Percentiles rank a stretch among this genome's conserved stretches.
Conservation (phyloP, 805 yeast species). For the Grigorovia transvaalensis region DNA sequence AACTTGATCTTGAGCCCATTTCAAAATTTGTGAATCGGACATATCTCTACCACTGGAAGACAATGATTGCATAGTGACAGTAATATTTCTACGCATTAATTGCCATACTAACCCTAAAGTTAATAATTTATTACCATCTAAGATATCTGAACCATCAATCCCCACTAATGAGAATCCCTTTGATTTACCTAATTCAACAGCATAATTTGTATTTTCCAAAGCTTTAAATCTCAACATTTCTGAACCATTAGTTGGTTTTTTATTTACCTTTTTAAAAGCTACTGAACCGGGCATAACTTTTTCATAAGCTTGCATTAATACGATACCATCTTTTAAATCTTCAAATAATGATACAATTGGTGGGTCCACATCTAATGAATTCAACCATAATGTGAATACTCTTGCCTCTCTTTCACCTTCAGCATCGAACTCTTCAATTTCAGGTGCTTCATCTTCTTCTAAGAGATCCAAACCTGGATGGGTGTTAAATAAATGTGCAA, state of each 20-base stretch:
- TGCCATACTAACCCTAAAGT: constrained; percentile 96
- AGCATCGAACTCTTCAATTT: constrained; percentile 96
- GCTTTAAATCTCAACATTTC: constrained; percentile 90
- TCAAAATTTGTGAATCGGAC: constrained; percentile 75
- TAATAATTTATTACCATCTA: constrained; percentile 82
- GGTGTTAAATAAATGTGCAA: constrained; percentile 93
- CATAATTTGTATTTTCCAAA: constrained; percentile 93
- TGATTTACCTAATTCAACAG: constrained; percentile 92
- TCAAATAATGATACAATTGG: constrained; percentile 86
- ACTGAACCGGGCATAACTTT: constrained; percentile 93
- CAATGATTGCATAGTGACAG: constrained; percentile 65
- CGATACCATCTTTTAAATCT: constrained; percentile 87
- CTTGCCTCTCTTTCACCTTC: constrained; percentile 99
- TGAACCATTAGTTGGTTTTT: constrained; percentile 62
- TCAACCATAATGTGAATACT: constrained; percentile 95
- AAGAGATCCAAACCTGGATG: constrained; percentile 95
- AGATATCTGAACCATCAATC: constrained; percentile 94
- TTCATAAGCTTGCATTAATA: constrained; percentile 84
- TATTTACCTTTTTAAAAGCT: constrained; percentile 66
- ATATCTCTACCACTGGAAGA: constrained; percentile 65
- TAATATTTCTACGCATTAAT: constrained; percentile 92
- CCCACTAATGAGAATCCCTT: constrained; percentile 91
- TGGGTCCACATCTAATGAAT: constrained; percentile 92
- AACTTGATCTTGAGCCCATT: constrained; percentile 88
- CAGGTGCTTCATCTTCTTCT: constrained; percentile 83